phyloP scores from a whole-genome alignment of 192 early-diverging fungal species.

The Jimgerdemannia flammicorona region DNA sequence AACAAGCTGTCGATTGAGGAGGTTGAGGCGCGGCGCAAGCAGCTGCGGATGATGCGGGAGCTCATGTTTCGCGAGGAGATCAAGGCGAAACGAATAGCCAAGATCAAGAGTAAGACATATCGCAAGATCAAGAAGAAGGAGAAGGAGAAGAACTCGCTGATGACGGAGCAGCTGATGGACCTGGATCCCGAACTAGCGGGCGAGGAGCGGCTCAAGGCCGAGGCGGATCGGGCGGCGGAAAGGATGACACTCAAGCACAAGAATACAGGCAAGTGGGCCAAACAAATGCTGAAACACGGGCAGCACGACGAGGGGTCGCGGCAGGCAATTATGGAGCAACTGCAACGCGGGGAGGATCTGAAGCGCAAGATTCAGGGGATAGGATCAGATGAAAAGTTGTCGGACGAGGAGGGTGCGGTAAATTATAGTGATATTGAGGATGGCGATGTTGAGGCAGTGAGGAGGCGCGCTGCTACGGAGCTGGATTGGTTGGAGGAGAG shows the following conservation, averaged over 20 bases:
- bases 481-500: slow-evolving; percentile 49
- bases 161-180: slow-evolving; percentile 51
- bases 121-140: slow-evolving; percentile 85
- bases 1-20: slow-evolving; percentile 83
- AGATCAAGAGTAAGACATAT: slow-evolving; percentile 98
- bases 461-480: slow-evolving; percentile 41
- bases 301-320: slow-evolving; percentile 58
- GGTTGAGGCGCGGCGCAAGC: slow-evolving; percentile 64
- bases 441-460: slow-evolving; percentile 33
- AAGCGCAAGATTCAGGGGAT: slow-evolving; percentile 79
- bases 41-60: slow-evolving; percentile 88
- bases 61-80: slow-evolving; percentile 92
- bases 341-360: slow-evolving; percentile 73
- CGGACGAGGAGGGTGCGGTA: slow-evolving; percentile 20
- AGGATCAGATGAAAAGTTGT: slow-evolving; percentile 49
- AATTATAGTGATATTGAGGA: slow-evolving; percentile 42
- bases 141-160: slow-evolving; percentile 50
- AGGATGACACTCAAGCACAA: slow-evolving; percentile 93
- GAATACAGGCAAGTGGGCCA: slow-evolving; percentile 96
- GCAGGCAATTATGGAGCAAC: slow-evolving; percentile 81
- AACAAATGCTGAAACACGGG: slow-evolving; percentile 66
- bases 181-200: slow-evolving; percentile 66
- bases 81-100: slow-evolving; percentile 86
- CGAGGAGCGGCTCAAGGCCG: slow-evolving; percentile 64
- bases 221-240: slow-evolving; percentile 82